Evolutionary conservation across 805 yeast genomes (phyloP), one percentile per base, ranked within the genome.

Genomic region (Cyberlindnera maclurae): DNA sequence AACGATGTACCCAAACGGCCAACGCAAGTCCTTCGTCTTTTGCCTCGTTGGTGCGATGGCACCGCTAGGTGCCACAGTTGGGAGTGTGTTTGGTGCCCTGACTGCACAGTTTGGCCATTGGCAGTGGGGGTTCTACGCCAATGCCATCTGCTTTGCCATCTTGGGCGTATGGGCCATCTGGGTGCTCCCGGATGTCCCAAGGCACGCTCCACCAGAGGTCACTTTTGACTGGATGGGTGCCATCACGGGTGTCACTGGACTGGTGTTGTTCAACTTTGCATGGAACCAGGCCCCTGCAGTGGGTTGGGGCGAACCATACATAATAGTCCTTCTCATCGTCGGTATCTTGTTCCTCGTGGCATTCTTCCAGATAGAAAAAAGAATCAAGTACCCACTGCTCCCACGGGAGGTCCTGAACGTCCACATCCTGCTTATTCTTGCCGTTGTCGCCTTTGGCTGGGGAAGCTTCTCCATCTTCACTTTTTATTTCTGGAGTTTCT

Each of bases 201-300:
- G 41, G 18, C 54, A 51, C 28, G 45, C 48, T 15, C 39, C 44
- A 15, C 45, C 41, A 15, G 45, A 46, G n/a, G 45, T 38, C 4
- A 40, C 35, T 8, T 69, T 75, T 60, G 80, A 76, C 50, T 65
- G 69, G 60, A 40, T 58, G 6, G 87, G 87, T n/a, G 63, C 81
- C 0, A 13, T 60, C 0, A 42, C 74, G 12, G 89, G 85, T 4
- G 71, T 82, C 4, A 41, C 61, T 5, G 86, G 85, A 0, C 57
- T 84, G 34, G 66, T 81, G 3, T 54, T 83, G 26, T 65, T 84
- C 54, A 82, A 79, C 47, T 77, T 82, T 53, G 75, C 75, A 2
- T 76, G 86, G 77, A 82, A 79, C 49, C 88, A 84, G 54, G 90
- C 82, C 3, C 85, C 90, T 0, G 67, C 72, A 5, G 79, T 64